Base-by-base conservation (phyloP, 2,329 filamentous ascomycete genomes). In the Mycocentrospora acerina region DNA sequence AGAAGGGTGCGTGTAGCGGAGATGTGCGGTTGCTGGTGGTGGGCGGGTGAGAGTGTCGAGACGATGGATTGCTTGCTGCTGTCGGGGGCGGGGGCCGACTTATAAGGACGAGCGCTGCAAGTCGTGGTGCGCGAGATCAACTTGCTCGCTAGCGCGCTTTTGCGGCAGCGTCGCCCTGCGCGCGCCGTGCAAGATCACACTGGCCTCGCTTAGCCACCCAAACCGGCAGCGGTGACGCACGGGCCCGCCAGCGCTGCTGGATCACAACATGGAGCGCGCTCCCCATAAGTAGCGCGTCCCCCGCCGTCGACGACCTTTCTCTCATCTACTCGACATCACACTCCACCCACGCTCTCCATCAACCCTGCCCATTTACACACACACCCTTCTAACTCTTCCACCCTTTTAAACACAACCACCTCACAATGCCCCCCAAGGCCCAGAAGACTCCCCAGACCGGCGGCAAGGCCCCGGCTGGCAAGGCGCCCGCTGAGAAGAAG, bases 371-470 rank as follows among this genome's bases (percentile, higher is more conserved):
- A 43, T 33, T 43, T 33, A 32, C 37, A 40, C 47, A 45, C 55
- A 52, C 48, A 53, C 11, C 29, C 30, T 36, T 40, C 33, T 41
- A 29, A 37, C 35, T 6, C 52, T 51, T 33, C 29, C 32, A 34
- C 32, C 40, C 26, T 33, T 22, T 6, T 9, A 42, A 38, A 32
- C 46, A 38, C 40, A 37, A 40, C 42, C 43, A 42, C 45, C 40
- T 44, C 41, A 28, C 50, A 41, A 69, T 85, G 86, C 97, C 97
- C 93, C 82, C 93, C 79, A 91, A 93, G 71, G 97, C 91, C 70
- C 87, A 94, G 79, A 97, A 97, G 89, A 96, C 95, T 83, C 90
- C 91, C 76, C 81, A 78, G 75, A 85, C 81, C 69, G 91, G 88
- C 79, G 82, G 89, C 78, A 97, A 97, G 89, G 91, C 91, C 63